Evolutionary conservation across 257 asterid genomes (phyloP).

Genomic region (Solanum phureja): DNA sequence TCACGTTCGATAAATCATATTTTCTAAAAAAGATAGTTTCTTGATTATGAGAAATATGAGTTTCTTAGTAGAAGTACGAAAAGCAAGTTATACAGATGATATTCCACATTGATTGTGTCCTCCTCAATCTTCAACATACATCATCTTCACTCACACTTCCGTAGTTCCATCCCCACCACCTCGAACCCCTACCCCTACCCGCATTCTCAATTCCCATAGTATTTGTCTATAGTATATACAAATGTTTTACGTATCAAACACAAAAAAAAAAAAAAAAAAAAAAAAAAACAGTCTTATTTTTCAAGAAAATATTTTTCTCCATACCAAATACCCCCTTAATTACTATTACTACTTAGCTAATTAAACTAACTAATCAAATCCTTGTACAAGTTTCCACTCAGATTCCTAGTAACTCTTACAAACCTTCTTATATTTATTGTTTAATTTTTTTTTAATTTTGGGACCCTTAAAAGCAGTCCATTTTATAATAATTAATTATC

Average conservation of each 20-base stretch:
- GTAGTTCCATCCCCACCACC: neutral
- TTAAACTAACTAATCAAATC: neutral
- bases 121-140: neutral
- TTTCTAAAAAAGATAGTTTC: too few relatives aligned
- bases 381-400: neutral
- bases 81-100: fast-evolving
- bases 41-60: neutral
- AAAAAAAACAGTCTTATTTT: too few relatives aligned
- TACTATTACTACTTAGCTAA: neutral
- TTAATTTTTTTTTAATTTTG: neutral
- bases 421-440: neutral
- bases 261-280: too few relatives aligned
- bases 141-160: too few relatives aligned
- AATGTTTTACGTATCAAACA: too few relatives aligned
- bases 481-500: neutral
- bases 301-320: too few relatives aligned
- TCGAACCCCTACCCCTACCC: neutral
- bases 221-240: neutral
- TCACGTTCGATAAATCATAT: neutral
- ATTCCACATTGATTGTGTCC: neutral
- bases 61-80: too few relatives aligned
- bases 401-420: neutral
- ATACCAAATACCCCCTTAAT: too few relatives aligned
- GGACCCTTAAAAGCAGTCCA: neutral
- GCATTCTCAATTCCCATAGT: neutral